Evolutionary conservation across 2,329 filamentous ascomycete species (phyloP), one percentile per base, ranked within the genome.

Genomic region (Colletotrichum gigasporum): DNA sequence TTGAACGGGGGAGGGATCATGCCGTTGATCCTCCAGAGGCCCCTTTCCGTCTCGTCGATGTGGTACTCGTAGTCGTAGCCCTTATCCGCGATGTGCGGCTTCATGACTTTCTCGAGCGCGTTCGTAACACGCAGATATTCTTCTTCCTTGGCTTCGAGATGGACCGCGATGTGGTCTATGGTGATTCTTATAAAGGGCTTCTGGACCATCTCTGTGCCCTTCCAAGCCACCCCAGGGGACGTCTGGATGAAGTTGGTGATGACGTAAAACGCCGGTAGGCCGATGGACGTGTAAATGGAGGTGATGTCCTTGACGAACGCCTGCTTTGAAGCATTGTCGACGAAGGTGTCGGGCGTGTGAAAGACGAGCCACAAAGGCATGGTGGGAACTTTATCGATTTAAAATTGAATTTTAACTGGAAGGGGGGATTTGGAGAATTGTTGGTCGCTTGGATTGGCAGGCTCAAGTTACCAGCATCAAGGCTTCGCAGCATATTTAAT

Each of bases 341-440:
- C 65, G 70, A 81, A 81, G 65, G 73, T 71, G 28, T 66, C 68
- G 2, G 69, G 66, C 0, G 79, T 74, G 69, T 81, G 78, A 72
- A 74, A 80, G 67, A 82, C 73, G 8, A 70, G 69, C 79, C 78
- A 82, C 65, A 80, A 77, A 66, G 80, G 79, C 80, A 82, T 82
- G 28, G 7, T 44, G 18, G 39, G 10, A 20, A 2, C 9, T 7
- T 16, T 1, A 12, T 44, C 5, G 12, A 26, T 9, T 14, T 2
- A 14, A 16, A 24, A n/a, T 16, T 26, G 11, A 8, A n/a, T n/a
- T n/a, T n/a, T n/a, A n/a, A n/a, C n/a, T n/a, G n/a, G n/a, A n/a
- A n/a, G n/a, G n/a, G n/a, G n/a, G n/a, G n/a, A n/a, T n/a, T n/a
- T n/a, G n/a, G n/a, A n/a, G n/a, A n/a, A n/a, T n/a, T n/a, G n/a